Evolutionary conservation across 768 basidiomycete species (phyloP), one percentile per base, ranked within the genome.

Genomic region (Amanita jacksonii): DNA sequence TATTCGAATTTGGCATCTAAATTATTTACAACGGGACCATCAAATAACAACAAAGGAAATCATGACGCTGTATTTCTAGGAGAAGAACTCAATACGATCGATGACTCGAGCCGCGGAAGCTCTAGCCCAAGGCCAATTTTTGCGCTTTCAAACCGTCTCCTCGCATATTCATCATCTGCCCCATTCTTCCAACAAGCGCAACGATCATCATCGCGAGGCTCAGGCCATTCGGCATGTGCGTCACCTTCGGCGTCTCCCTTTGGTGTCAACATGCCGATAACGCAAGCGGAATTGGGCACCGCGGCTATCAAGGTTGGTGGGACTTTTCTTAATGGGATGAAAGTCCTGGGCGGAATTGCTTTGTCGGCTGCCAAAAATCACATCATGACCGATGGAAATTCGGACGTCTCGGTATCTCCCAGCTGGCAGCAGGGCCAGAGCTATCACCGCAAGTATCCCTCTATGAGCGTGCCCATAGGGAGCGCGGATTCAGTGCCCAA

Each of bases 321-420:
- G 24, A 73, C 67, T 18, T 68, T 85, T 8, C 59, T 82, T 46
- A 77, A 69, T 51, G 79, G 81, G 15, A 72, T 85, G 70, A 73
- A 73, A 54, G 72, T 73, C 5, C 55, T 83, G 2, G 76, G 81
- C 1, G 79, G 79, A 12, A 64, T 77, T 52, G 82, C 81, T 1
- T 67, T 72, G 25, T 67, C 67, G 13, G 77, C 75, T 30, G 74
- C 74, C 38, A 60, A 59, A 58, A 64, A 52, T 33, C 51, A 59
- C 3, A 59, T 66, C 12, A 62, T 51, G 28, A 59, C 37, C 1
- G 15, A 28, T 10, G 30, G n/a, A 22, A 19, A 43, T 8, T 25
- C 20, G n/a, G 8, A 25, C 3, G 1, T 12, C n/a, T 30, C 40
- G 16, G 16, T 28, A 8, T 8, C 22, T 31, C 28, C 31, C 8